Evolutionary conservation across 345 rosid genomes (phyloP).

Genomic region (Erysimum cheiranthoides): DNA sequence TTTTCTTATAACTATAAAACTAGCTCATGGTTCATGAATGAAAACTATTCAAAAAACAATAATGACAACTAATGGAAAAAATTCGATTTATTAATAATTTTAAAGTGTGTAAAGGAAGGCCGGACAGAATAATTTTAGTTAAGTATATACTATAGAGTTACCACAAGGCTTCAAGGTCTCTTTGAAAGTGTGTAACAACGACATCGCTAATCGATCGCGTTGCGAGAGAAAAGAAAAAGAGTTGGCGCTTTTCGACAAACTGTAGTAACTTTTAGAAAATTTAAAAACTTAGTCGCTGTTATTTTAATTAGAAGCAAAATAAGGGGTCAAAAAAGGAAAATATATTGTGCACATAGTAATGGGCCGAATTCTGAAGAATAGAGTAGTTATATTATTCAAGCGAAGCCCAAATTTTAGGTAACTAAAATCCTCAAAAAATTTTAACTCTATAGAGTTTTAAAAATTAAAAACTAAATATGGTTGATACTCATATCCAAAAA

Average conservation of each 20-base stretch:
- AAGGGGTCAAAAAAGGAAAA: background rate
- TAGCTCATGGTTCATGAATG: no score
- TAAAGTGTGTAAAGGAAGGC: no score
- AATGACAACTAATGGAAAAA: no score
- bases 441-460: no score
- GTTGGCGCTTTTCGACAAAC: background rate
- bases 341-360: background rate
- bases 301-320: constrained; percentile 9
- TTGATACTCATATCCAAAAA: background rate
- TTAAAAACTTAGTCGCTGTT: background rate
- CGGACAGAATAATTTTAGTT: no score
- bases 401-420: constrained; percentile 10
- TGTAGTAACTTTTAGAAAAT: background rate
- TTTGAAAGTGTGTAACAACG: constrained; percentile 61
- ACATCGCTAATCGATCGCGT: constrained; percentile 48
- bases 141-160: no score
- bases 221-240: background rate
- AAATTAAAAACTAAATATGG: background rate
- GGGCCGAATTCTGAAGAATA: constrained; percentile 1
- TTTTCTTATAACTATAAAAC: no score
- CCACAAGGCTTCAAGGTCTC: constrained; percentile 79
- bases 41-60: no score
- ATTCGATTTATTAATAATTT: no score
- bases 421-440: no score
- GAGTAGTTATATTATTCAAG: background rate